These are phyloP conservation scores for Leptodermis oblonga DNA, from an alignment of 257 asterid species.

Conservation along the genomic window DNA sequence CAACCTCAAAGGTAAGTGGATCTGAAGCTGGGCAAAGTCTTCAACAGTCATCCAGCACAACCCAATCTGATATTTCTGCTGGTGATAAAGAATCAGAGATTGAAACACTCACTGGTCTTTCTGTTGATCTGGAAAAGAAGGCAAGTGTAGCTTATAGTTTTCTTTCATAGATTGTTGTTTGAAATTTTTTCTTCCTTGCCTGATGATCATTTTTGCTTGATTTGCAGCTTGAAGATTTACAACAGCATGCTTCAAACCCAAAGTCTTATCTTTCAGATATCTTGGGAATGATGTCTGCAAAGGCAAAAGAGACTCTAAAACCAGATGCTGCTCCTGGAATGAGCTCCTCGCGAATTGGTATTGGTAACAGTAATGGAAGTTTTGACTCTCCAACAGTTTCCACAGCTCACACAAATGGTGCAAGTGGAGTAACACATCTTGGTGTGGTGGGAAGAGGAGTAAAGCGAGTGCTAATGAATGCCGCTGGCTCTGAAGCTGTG, in stretches of 20 bases:
- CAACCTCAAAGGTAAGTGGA: slow-evolving; percentile 29
- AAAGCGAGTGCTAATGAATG: slow-evolving; percentile 60
- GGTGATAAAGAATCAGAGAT: slow-evolving; percentile 60
- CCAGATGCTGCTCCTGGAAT: slow-evolving; percentile 31
- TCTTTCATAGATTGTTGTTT: neutral
- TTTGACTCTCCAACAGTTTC: slow-evolving; percentile 53
- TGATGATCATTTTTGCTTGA: slow-evolving; percentile 8
- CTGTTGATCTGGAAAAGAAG: slow-evolving; percentile 82
- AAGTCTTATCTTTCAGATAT: slow-evolving; percentile 66
- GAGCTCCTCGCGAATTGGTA: slow-evolving; percentile 50
- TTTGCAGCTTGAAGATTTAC: slow-evolving; percentile 92
- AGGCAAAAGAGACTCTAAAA: slow-evolving; percentile 43
- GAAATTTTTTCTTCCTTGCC: neutral
- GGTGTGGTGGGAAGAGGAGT: slow-evolving; percentile 99
- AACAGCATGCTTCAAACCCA: slow-evolving; percentile 70
- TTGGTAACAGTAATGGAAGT: slow-evolving; percentile 36
- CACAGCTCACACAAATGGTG: slow-evolving; percentile 57
- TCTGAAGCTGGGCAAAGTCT: slow-evolving; percentile 32
- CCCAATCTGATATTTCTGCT: slow-evolving; percentile 34
- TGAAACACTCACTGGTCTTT: slow-evolving; percentile 62
- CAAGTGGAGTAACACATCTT: slow-evolving; percentile 68
- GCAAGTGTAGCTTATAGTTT: slow-evolving; percentile 26
- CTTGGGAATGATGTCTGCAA: slow-evolving; percentile 53
- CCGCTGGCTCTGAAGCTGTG: slow-evolving; percentile 34
- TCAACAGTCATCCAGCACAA: slow-evolving; percentile 38